phyloP scores from a whole-genome alignment of 2,329 filamentous ascomycete genomes.

The Pseudogymnoascus sp. region DNA sequence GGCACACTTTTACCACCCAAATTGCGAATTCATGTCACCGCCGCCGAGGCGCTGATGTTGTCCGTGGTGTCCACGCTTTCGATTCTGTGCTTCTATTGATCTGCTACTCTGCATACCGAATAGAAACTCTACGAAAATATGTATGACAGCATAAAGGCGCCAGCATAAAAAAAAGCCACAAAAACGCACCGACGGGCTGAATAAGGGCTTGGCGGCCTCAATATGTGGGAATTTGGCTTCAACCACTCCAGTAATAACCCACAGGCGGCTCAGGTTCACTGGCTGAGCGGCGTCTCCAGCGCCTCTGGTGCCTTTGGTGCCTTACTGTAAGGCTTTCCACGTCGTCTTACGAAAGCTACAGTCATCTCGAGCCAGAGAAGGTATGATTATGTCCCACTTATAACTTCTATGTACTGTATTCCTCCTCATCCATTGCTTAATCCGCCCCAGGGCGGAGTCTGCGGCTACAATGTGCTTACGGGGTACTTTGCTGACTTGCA shows the following conservation, averaged over 20 bases:
- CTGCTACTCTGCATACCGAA: not conserved
- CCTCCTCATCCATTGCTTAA: not conserved
- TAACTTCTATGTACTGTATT: not conserved
- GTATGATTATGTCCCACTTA: not conserved
- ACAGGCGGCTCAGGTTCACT: not conserved
- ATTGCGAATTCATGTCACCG: not conserved
- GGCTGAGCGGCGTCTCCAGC: not conserved
- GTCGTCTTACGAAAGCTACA: not conserved
- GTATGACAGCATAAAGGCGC: conserved; percentile 3
- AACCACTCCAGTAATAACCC: conserved; percentile 2
- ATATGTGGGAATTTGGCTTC: not conserved
- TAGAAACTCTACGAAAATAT: not conserved
- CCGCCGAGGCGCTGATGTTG: not conserved
- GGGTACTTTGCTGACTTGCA: conserved; percentile 2
- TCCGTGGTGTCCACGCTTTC: not conserved
- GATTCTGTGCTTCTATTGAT: conserved; percentile 6
- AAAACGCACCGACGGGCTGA: not conserved
- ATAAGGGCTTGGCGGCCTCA: not conserved
- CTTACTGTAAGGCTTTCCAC: not conserved
- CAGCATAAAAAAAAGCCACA: conserved; percentile 8
- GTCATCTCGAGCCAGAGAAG: not conserved
- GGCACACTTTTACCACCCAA: not conserved
- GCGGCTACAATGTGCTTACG: not conserved
- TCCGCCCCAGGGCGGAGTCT: not conserved
- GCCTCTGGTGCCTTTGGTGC: not conserved